A percentile compares a stretch with the other conserved stretches of the same genome.
Evolutionary conservation across 495 filamentous ascomycete species (phyloP).

Genomic region (Copromyces sp.): DNA sequence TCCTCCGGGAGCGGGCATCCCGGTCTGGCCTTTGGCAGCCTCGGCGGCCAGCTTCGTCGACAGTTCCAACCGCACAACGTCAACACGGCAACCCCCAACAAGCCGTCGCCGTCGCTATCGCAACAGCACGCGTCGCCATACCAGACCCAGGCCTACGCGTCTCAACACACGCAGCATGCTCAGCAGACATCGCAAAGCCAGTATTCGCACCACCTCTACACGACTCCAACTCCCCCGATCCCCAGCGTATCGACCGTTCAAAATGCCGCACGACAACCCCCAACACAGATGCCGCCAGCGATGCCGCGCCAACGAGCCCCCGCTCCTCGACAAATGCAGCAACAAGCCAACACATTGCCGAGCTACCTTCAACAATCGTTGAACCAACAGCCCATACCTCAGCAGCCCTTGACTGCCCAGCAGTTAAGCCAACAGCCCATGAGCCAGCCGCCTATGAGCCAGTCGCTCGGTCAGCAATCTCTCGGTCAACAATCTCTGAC

Average conservation of each 20-base stretch:
- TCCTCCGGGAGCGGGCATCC: slow-evolving; percentile 21
- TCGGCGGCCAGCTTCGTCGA: slow-evolving; percentile 12
- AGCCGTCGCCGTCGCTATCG: slow-evolving; percentile 26
- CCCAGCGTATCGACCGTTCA: slow-evolving; percentile 24
- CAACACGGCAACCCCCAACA: slow-evolving; percentile 25
- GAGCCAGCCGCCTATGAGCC: slow-evolving; percentile 8
- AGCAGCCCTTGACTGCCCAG: slow-evolving; percentile 14
- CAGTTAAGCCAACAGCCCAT: slow-evolving; percentile 14
- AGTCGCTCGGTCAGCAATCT: slow-evolving; percentile 13
- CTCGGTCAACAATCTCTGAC: slow-evolving; percentile 6
- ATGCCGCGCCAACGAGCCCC: slow-evolving; percentile 29
- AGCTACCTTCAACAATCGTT: slow-evolving; percentile 26
- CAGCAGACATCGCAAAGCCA: slow-evolving; percentile 9
- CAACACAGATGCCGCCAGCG: slow-evolving; percentile 21
- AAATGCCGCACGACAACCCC: slow-evolving; percentile 30
- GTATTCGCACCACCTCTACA: slow-evolving; percentile 24
- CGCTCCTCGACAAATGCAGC: slow-evolving; percentile 25
- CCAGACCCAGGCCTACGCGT: slow-evolving; percentile 3
- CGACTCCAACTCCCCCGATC: slow-evolving; percentile 26
- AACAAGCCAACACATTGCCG: slow-evolving; percentile 12
- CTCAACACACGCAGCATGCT: slow-evolving; percentile 6
- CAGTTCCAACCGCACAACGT: slow-evolving; percentile 28
- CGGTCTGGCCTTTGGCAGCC: slow-evolving; percentile 16
- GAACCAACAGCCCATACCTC: slow-evolving; percentile 18
- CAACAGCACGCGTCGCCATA: slow-evolving; percentile 26